These are phyloP conservation scores for Boletellus deceptivus DNA, from an alignment of 1,284 basidiomycete species.

Conservation along the genomic window DNA sequence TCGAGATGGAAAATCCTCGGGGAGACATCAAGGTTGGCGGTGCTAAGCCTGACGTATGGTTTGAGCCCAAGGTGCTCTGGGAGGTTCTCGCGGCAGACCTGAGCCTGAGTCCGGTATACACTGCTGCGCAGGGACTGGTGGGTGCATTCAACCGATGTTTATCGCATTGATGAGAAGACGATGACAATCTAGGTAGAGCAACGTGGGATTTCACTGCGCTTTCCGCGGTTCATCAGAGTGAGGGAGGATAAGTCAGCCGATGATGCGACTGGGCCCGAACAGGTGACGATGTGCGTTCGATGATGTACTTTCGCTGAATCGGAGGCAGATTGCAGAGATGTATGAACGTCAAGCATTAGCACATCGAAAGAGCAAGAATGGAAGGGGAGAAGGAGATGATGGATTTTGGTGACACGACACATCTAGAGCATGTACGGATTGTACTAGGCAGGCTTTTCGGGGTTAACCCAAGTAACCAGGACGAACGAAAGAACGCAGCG, in stretches of 20 bases:
- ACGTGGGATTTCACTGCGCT: conserved; percentile 91
- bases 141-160: conserved; percentile 32
- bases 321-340: conserved; percentile 85
- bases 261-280: conserved; percentile 90
- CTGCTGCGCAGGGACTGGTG: conserved; percentile 93
- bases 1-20: conserved; percentile 70
- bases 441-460: conserved; percentile 13
- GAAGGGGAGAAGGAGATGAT: conserved; percentile 74
- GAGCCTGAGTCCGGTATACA: conserved; percentile 95
- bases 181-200: conserved; percentile 65
- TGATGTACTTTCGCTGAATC: conserved; percentile 20
- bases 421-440: conserved; percentile 6
- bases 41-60: conserved; percentile 93
- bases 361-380: conserved; percentile 66
- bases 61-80: conserved; percentile 95
- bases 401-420: conserved; percentile 76
- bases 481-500: conserved; percentile 3
- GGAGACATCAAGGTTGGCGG: conserved; percentile 83
- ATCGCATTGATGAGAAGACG: background rate
- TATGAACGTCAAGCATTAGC: conserved; percentile 88
- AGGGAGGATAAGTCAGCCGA: conserved; percentile 93
- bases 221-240: conserved; percentile 90
- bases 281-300: conserved; percentile 47
- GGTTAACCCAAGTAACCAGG: background rate
- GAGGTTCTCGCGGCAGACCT: conserved; percentile 97